Base-by-base conservation (phyloP, 768 basidiomycete genomes). In the Termitomyces sp. region DNA sequence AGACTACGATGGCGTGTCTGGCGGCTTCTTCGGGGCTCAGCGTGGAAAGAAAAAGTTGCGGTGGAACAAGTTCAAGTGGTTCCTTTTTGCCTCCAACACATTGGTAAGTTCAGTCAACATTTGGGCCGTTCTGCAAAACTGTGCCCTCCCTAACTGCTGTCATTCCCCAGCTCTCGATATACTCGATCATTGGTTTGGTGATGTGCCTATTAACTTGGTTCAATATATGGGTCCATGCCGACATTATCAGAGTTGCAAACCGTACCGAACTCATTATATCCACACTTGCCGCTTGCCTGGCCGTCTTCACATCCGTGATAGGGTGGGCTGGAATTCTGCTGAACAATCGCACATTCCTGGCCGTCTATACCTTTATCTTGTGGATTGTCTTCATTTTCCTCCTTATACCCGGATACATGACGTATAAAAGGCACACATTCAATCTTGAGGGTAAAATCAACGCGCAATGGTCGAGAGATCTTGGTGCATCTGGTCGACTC, bases 31-130 rank as follows among this genome's bases (percentile, higher is more conserved):
- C 67, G 76, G 77, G 39, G 73, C 71, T 49, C 69, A 71, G 32
- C 73, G 74, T 55, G 72, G 71, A 58, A 67, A 66, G 1, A 78
- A 64, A 44, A 76, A 74, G 59, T 74, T 87, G 59, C 76, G 85
- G n/a, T 93, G 91, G 91, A 93, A 84, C 68, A 79, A 77, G 62
- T 93, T 92, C 80, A 93, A 93, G 67, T 91, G 88, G 88, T 74
- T 75, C 18, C 70, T 93, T 27, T 87, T 91, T 68, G 45, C 80
- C 42, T 74, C 86, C 52, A 91, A 91, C 68, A 62, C 74, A 33
- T 34, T 85, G 33, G 73, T 77, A 45, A 49, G 72, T 65, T 16
- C 40, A 24, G 27, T 42, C 22, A 10, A 34, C 12, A 27, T 5
- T 34, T 22, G 4, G 20, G 14, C 22, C 18, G 32, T 22, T 22